phyloP scores from a whole-genome alignment of 1,284 basidiomycete genomes.

The Grifola frondosa region DNA sequence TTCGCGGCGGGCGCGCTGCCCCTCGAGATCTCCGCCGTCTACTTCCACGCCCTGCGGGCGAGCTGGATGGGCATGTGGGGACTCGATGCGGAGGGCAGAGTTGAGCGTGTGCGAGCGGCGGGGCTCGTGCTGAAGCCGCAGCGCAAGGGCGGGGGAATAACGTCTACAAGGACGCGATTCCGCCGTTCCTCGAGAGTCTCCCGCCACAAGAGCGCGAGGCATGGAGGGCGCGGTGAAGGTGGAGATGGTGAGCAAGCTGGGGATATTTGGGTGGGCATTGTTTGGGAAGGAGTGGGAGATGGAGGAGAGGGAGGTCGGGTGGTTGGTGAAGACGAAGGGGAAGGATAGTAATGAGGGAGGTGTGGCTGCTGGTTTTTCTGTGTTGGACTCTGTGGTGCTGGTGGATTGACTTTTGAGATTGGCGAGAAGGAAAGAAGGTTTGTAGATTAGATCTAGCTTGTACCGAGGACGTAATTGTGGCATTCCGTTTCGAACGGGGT shows the following conservation, averaged over 20 bases:
- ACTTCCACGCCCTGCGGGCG: constrained; percentile 22
- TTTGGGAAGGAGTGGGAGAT: constrained; percentile 48
- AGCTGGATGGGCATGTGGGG: constrained; percentile 35
- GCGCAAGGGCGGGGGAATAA: constrained; percentile 98
- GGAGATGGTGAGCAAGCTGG: constrained; percentile 87
- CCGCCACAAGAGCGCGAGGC: constrained; percentile 58
- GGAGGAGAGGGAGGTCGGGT: constrained; percentile 71
- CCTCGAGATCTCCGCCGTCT: constrained; percentile 25
- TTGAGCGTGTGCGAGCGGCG: constrained; percentile 41
- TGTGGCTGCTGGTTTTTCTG: constrained; percentile 87
- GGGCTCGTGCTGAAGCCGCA: constrained; percentile 91
- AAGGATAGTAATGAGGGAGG: constrained; percentile 92
- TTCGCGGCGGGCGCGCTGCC: constrained; percentile 2
- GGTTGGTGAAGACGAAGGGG: constrained; percentile 89
- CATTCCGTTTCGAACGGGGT: too few relatives aligned
- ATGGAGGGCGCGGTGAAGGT: constrained; percentile 56
- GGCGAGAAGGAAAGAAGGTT: too few relatives aligned
- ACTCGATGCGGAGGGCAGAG: constrained; percentile 46
- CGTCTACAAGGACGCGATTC: constrained; percentile 84
- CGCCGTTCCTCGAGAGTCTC: constrained; percentile 67
- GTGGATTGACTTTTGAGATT: constrained; percentile 56
- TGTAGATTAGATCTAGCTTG: too few relatives aligned
- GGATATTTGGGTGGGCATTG: constrained; percentile 86
- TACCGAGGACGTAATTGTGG: too few relatives aligned
- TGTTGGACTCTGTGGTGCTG: constrained; percentile 78